Conservation (phyloP, 1,139 yeast species). For the Magnusiomyces fungicola region DNA sequence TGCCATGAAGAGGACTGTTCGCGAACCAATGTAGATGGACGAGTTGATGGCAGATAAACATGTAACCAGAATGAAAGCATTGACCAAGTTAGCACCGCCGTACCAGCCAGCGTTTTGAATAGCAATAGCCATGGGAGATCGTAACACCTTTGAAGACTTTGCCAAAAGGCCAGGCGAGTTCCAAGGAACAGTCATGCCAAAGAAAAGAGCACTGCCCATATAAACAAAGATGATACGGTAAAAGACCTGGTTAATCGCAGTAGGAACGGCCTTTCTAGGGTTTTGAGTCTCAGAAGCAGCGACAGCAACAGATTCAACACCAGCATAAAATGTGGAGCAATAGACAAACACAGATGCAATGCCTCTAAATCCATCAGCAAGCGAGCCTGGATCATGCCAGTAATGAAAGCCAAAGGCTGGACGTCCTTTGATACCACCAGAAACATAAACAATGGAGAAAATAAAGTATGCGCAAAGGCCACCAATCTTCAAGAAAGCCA, state of each 20-base stretch:
- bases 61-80: conserved; percentile 63
- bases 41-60: conserved; percentile 71
- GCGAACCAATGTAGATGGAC: conserved; percentile 54
- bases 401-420: conserved; percentile 40
- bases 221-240: conserved; percentile 74
- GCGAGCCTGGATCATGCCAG: conserved; percentile 92
- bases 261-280: conserved; percentile 80
- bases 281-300: conserved; percentile 84
- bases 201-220: conserved; percentile 67
- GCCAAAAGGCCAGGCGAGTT: conserved; percentile 45
- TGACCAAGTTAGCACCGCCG: conserved; percentile 64
- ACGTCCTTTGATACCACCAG: conserved; percentile 48
- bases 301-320: conserved; percentile 81
- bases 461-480: conserved; percentile 52
- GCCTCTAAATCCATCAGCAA: conserved; percentile 53
- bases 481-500: conserved; percentile 48
- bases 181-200: conserved; percentile 77
- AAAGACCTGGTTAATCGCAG: conserved; percentile 75
- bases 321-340: conserved; percentile 58
- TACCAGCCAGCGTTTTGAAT: conserved; percentile 57
- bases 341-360: conserved; percentile 64
- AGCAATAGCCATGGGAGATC: conserved; percentile 75
- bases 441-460: conserved; percentile 51
- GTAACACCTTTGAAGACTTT: conserved; percentile 39
- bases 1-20: conserved; percentile 54